Base-by-base conservation (phyloP, 2,329 filamentous ascomycete species). In the Epichloe baconii region DNA sequence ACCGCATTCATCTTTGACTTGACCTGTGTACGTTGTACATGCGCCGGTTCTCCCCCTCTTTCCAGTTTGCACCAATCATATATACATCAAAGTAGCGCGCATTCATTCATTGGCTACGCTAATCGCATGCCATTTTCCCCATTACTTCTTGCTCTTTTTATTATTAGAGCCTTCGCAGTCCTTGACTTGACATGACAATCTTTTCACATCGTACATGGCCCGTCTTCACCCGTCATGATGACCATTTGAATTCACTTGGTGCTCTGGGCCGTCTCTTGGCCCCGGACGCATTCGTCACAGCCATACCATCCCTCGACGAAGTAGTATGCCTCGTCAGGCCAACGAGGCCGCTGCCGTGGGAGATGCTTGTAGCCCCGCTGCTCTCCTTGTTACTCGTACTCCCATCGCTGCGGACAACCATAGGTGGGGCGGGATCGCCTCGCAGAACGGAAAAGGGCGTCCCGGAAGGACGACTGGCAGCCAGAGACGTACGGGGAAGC, bases 321-420 rank as follows among this genome's bases (percentile, higher is more conserved):
- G 21, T 23, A 2, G 21, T 23, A 1, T 44, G 51, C 6, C 43
- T 41, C 5, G 51, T 41, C 15, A 44, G 21, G 15, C 48, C 35
- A 10, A 21, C 41, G n/a, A 17, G 17, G 11, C 45, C 19, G 36
- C 47, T 42, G 47, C 23, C 23, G n/a, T 41, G 14, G 15, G 47
- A 19, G 14, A 37, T 15, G 34, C 34, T 31, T 17, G 31, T 21
- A 23, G 10, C 15, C 14, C 23, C 52, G 42, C 47, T 54, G 51
- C 69, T 68, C 56, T 71, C 66, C 58, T 69, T 69, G 57, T 69
- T 67, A 52, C 69, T 68, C 47, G 65, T 50, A 49, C 62, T 66
- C 61, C 68, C 70, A 31, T 71, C 66, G 51, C 67, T 68, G 41
- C 68, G 64, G 26, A 64, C 59, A 10, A 66, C 63, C 58, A 66